These are phyloP conservation scores for Tylopilus felleus DNA, from an alignment of 768 basidiomycete genomes.

Conservation along the genomic window DNA sequence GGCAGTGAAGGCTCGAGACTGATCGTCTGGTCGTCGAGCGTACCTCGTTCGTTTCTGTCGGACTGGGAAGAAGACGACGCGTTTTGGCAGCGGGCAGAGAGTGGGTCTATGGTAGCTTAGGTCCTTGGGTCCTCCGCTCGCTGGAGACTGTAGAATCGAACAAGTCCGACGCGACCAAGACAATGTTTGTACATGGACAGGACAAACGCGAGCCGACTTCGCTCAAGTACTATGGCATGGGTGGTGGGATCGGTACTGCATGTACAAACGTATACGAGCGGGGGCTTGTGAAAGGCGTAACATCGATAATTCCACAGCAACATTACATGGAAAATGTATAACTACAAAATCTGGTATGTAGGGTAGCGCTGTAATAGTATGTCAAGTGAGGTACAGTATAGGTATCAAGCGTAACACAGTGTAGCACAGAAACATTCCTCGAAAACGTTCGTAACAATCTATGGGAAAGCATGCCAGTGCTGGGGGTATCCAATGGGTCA, in stretches of 20 bases:
- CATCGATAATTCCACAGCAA: neutral
- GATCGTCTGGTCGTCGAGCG: neutral
- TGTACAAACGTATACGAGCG: neutral
- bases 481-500: too few relatives aligned
- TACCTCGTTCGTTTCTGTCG: slow-evolving; percentile 4
- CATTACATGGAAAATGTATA: neutral
- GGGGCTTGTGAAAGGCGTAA: neutral
- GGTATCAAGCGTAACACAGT: too few relatives aligned
- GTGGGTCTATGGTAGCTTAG: neutral
- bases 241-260: neutral
- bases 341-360: slow-evolving; percentile 13
- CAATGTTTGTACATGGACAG: too few relatives aligned
- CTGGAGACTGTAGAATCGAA: neutral
- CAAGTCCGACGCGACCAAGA: too few relatives aligned
- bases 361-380: slow-evolving; percentile 3
- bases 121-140: too few relatives aligned
- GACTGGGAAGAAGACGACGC: slow-evolving; percentile 7
- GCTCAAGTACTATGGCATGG: neutral
- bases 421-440: too few relatives aligned
- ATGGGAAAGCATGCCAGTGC: too few relatives aligned
- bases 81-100: slow-evolving; percentile 9
- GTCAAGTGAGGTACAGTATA: too few relatives aligned
- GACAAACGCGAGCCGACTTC: too few relatives aligned
- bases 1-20: neutral
- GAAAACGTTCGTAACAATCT: too few relatives aligned